Percentiles rank a stretch among this genome's conserved stretches.
Conservation (phyloP, 495 filamentous ascomycete genomes). For the Sporormia fimetaria region DNA sequence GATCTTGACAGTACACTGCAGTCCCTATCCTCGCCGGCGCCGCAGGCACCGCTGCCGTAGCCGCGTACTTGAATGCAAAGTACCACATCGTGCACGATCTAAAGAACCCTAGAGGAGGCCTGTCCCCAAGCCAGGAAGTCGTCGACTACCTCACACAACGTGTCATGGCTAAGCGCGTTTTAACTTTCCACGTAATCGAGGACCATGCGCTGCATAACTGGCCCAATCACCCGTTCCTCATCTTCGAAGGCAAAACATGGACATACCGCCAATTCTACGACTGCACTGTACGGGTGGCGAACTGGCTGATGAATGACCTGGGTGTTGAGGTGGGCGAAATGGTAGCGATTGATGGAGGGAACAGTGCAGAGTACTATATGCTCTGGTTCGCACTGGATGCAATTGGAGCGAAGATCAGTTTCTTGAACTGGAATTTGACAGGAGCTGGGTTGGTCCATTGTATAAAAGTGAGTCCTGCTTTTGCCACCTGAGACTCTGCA, state of each 20-base stretch:
- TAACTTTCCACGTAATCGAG: constrained; percentile 30
- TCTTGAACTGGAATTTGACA: constrained; percentile 37
- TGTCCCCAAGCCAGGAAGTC: neutral
- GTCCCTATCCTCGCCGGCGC: constrained; percentile 15
- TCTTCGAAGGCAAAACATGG: constrained; percentile 33
- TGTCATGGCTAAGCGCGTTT: constrained; percentile 18
- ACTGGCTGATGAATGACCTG: constrained; percentile 36
- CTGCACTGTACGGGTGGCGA: constrained; percentile 27
- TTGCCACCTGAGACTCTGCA: no score
- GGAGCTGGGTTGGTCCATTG: constrained; percentile 29
- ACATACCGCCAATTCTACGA: constrained; percentile 31
- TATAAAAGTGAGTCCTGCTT: constrained; percentile 23
- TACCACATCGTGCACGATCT: constrained; percentile 31
- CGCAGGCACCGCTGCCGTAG: constrained; percentile 13
- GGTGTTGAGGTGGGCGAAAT: constrained; percentile 33
- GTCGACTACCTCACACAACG: constrained; percentile 13
- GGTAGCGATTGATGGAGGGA: constrained; percentile 32
- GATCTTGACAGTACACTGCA: no score
- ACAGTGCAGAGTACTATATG: constrained; percentile 34
- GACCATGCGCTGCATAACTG: constrained; percentile 24
- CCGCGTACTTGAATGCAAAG: constrained; percentile 25
- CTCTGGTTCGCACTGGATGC: constrained; percentile 40
- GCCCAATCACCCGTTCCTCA: constrained; percentile 28
- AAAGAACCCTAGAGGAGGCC: constrained; percentile 4
- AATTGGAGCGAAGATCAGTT: constrained; percentile 35